Evolutionary conservation across 805 yeast species (phyloP).

Genomic region (Lachancea waltii): DNA sequence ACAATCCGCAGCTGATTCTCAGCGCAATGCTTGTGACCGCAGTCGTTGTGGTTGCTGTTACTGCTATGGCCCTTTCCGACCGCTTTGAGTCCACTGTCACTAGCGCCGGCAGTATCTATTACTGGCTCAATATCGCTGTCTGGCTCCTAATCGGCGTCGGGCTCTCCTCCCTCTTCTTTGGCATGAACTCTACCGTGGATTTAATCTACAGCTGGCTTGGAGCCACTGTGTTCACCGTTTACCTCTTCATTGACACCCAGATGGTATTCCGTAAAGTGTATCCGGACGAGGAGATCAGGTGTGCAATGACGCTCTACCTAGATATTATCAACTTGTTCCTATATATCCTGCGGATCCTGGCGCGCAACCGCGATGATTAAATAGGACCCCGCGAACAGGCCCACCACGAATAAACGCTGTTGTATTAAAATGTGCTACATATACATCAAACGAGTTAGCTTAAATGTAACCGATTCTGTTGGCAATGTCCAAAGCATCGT

Average conservation of each 20-base stretch:
- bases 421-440: slow-evolving; percentile 11
- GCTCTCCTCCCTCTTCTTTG: slow-evolving; percentile 54
- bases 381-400: not conserved
- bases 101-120: slow-evolving; percentile 31
- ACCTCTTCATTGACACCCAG: slow-evolving; percentile 77
- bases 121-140: slow-evolving; percentile 43
- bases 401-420: slow-evolving; percentile 7
- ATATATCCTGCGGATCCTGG: slow-evolving; percentile 61
- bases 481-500: slow-evolving; percentile 99
- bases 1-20: slow-evolving; percentile 56
- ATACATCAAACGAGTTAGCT: slow-evolving; percentile 29
- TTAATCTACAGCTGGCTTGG: slow-evolving; percentile 65
- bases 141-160: slow-evolving; percentile 70
- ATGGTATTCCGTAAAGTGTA: slow-evolving; percentile 63
- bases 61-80: slow-evolving; percentile 72
- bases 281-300: slow-evolving; percentile 81
- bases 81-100: slow-evolving; percentile 23
- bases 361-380: slow-evolving; percentile 23
- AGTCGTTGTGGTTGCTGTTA: slow-evolving; percentile 67
- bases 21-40: slow-evolving; percentile 67
- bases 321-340: slow-evolving; percentile 79
- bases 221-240: slow-evolving; percentile 65
- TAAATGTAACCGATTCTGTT: slow-evolving; percentile 99
- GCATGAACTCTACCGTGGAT: slow-evolving; percentile 52
- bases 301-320: slow-evolving; percentile 70